Conservation (phyloP, 176 grass and related monocot species). For the Puccinellia tenuiflora region DNA sequence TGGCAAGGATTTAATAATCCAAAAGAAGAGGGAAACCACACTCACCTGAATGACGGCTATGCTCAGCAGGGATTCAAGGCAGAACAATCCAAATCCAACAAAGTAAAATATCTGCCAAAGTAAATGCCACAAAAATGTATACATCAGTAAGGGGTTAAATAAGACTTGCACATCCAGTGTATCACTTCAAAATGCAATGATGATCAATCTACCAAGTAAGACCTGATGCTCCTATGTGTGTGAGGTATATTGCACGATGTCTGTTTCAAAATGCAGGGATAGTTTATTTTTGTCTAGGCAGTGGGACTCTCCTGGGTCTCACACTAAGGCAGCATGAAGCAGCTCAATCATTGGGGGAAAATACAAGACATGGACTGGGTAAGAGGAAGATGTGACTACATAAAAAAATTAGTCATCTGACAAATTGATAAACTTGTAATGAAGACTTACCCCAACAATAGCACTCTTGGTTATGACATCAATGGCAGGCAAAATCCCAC, state of each 20-base stretch:
- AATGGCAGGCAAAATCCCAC: constrained; percentile 93
- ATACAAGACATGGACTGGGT: not conserved
- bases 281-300: not conserved
- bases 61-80: constrained; percentile 79
- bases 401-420: not conserved
- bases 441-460: constrained; percentile 79
- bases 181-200: not conserved
- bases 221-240: not conserved
- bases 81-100: constrained; percentile 91
- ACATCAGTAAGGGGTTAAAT: constrained; percentile 4
- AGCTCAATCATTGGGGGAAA: not conserved
- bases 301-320: not conserved
- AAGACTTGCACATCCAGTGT: constrained; percentile 9
- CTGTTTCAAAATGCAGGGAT: constrained; percentile 11
- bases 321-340: not conserved
- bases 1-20: not conserved
- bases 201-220: not conserved
- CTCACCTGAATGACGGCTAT: constrained; percentile 82
- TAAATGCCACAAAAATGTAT: not conserved
- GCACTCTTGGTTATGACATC: constrained; percentile 64
- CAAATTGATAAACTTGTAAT: not conserved
- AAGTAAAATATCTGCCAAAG: constrained; percentile 91
- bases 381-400: not conserved
- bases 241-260: not conserved
- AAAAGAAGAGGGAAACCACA: not conserved